phyloP scores from a whole-genome alignment of 2,329 filamentous ascomycete genomes.

The Capronia coronata region DNA sequence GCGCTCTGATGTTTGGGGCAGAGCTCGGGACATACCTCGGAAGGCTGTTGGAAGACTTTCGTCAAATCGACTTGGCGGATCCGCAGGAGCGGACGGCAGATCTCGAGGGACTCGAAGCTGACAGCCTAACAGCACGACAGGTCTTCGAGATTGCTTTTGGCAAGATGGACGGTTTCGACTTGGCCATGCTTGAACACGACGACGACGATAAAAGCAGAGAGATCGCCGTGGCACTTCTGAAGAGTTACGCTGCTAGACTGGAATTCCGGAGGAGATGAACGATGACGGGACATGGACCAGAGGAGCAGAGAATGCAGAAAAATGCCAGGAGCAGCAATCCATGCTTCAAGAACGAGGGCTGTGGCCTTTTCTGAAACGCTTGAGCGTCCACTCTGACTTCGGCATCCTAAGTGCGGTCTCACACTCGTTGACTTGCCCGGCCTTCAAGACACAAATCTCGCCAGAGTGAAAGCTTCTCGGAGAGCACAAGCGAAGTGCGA shows the following conservation, averaged over 20 bases:
- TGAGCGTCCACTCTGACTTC: constrained; percentile 4
- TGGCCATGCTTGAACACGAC: neutral
- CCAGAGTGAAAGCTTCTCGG: constrained; percentile 7
- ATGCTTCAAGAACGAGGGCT: constrained; percentile 6
- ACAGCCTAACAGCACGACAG: neutral
- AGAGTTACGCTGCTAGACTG: neutral
- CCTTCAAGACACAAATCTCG: constrained; percentile 10
- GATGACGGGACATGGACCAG: constrained; percentile 1
- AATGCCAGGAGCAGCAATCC: neutral
- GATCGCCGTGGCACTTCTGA: neutral
- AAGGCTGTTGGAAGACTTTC: neutral
- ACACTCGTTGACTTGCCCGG: constrained; percentile 13
- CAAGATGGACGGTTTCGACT: constrained; percentile 1
- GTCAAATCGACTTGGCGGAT: neutral
- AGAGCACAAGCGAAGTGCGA: constrained; percentile 11
- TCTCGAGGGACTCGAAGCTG: neutral
- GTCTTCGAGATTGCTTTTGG: neutral
- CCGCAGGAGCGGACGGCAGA: neutral
- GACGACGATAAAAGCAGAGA: neutral
- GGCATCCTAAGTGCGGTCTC: constrained; percentile 8
- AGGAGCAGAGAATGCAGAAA: neutral
- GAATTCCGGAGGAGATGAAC: neutral
- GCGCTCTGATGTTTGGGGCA: neutral
- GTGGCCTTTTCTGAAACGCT: constrained; percentile 9
- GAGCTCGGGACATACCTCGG: neutral